Base-by-base conservation (phyloP, 164 flowering plant genomes). In the Dillenia suffruticosa region DNA sequence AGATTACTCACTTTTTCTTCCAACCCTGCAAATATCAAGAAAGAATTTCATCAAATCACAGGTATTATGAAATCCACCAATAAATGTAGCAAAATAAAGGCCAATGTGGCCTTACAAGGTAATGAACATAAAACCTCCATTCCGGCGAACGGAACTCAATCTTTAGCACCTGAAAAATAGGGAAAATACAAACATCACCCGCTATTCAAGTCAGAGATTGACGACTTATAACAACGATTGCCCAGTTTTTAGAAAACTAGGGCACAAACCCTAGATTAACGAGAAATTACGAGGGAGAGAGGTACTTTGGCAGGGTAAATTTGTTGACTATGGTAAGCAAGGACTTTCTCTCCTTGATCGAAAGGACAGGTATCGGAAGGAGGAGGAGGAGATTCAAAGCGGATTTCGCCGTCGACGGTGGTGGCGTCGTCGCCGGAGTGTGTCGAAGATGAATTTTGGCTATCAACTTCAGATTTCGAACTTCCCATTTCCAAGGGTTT, bases 1-100 rank as follows among this genome's bases (percentile, higher is more conserved):
- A 55, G 40, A 55, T 19, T 58, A 79, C 96, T 82, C 79, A 90
- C 97, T 63, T 83, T 74, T 84, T 81, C 61, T 67, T 86, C 94
- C 92, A 90, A 12, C 94, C 94, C 94, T 90, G 92, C 81, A 81
- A 79, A 72, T 70, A 9, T 59, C 53, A 50, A 56, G 57, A 59
- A 2, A 57, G 15, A 5, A 54, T 8, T 54, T 63, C 72, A 69
- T 9, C 67, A 46, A 70, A 66, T 32, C 45, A 70, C 14, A 61
- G 58, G 57, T 56, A 70, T 19, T 12, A 9, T 46, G n/a, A 43
- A 40, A 32, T 4, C 40, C 7, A 32, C 40, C 40, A 32, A 32
- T 32, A 32, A 32, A 32, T 4, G 40, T 32, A 32, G 40, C 40
- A 32, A 32, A 32, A 5, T 32, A 32, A 32, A 32, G 40, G 7